Conservation (phyloP, 164 flowering plant species). For the Aristolochia californica region DNA sequence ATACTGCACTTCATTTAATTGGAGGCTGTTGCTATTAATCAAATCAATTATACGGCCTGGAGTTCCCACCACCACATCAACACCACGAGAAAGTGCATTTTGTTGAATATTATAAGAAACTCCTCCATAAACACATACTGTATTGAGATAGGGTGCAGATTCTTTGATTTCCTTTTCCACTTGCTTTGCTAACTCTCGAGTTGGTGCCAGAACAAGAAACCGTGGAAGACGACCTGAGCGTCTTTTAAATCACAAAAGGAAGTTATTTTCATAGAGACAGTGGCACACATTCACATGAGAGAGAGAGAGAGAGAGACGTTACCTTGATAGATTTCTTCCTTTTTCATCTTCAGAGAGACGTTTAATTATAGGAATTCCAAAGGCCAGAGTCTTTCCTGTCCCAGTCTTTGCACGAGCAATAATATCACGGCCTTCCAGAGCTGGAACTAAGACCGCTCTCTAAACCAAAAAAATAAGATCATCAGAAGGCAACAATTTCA, state of each 20-base stretch:
- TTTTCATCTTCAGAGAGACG: slow-evolving; percentile 44
- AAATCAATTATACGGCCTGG: slow-evolving; percentile 95
- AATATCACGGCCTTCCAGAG: slow-evolving; percentile 79
- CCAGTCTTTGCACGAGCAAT: slow-evolving; percentile 99
- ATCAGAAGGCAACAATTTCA: not conserved
- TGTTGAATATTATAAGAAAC: slow-evolving; percentile 74
- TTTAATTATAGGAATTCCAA: slow-evolving; percentile 88
- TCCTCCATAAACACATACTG: slow-evolving; percentile 97
- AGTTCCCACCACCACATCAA: slow-evolving; percentile 98
- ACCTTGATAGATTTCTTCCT: slow-evolving; percentile 42
- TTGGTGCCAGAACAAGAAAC: slow-evolving; percentile 80
- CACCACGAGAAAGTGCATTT: slow-evolving; percentile 83
- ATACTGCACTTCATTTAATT: slow-evolving; percentile 69
- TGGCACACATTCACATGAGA: not conserved
- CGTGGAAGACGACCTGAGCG: slow-evolving; percentile 72
- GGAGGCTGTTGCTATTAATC: slow-evolving; percentile 56
- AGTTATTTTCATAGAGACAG: not conserved
- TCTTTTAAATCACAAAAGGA: slow-evolving; percentile 25
- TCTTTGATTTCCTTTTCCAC: slow-evolving; percentile 93
- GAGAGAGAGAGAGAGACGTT: not conserved
- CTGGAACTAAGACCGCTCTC: slow-evolving; percentile 92
- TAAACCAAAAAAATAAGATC: slow-evolving; percentile 10
- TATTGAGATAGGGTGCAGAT: slow-evolving; percentile 82
- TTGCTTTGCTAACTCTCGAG: slow-evolving; percentile 94
- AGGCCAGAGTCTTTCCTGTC: slow-evolving; percentile 95